Evolutionary conservation across 1,139 yeast genomes (phyloP).

Genomic region (Diutina siamensis): DNA sequence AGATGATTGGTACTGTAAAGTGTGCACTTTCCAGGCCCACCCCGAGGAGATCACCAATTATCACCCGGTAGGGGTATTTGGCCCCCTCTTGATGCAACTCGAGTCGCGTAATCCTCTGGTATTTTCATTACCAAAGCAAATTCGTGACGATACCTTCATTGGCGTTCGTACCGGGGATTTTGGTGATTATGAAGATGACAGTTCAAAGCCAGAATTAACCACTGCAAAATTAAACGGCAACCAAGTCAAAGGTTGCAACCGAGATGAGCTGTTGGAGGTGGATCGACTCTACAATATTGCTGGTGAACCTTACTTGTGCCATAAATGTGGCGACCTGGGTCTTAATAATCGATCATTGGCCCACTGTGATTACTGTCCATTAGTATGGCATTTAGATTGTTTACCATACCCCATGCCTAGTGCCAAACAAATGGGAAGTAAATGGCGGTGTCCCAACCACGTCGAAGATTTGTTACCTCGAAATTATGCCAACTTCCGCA

Average conservation of each 20-base stretch:
- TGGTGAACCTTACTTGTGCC: conserved; percentile 59
- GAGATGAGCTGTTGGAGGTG: conserved; percentile 46
- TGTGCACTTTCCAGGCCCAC: conserved; percentile 32
- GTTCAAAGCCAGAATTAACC: conserved; percentile 40
- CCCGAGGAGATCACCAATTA: conserved; percentile 19
- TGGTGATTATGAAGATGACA: conserved; percentile 55
- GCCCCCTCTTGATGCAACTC: conserved; percentile 47
- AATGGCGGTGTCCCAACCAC: conserved; percentile 95
- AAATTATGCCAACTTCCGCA: conserved; percentile 18
- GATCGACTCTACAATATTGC: conserved; percentile 52
- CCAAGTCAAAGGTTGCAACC: conserved; percentile 27
- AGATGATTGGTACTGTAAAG: conserved; percentile 83
- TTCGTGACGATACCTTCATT: conserved; percentile 59
- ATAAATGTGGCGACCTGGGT: conserved; percentile 66
- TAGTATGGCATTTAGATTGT: conserved; percentile 93
- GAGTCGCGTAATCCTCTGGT: conserved; percentile 59
- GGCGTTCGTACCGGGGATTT: conserved; percentile 50
- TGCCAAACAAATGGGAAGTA: conserved; percentile 66
- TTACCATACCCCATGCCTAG: conserved; percentile 63
- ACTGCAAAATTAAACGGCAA: conserved; percentile 27
- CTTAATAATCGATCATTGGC: conserved; percentile 40
- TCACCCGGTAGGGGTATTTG: conserved; percentile 42
- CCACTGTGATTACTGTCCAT: conserved; percentile 76
- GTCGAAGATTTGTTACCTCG: conserved; percentile 41
- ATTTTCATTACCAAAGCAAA: conserved; percentile 55